A percentile compares a stretch with the other conserved stretches of the same genome.
These are phyloP conservation scores for Brassica carinata DNA, from an alignment of 345 rosid genomes.

Conservation along the genomic window DNA sequence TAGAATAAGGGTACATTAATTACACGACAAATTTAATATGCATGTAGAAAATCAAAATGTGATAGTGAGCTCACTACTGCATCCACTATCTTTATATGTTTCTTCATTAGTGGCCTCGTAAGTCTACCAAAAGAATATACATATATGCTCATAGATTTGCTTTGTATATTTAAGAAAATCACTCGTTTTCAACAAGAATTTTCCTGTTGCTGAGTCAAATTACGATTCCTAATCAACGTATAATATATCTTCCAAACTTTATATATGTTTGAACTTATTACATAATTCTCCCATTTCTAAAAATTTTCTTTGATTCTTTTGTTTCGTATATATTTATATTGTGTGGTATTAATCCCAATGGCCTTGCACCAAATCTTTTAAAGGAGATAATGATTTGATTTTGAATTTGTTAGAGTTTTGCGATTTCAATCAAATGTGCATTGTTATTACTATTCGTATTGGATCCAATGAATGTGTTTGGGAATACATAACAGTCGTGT, in stretches of 20 bases:
- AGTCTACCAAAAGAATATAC: slow-evolving; percentile 22
- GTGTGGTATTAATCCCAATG: not conserved
- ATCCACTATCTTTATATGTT: slow-evolving; percentile 39
- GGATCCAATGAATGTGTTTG: slow-evolving; percentile 41
- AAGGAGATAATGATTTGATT: not conserved
- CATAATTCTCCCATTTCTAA: not conserved
- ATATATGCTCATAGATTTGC: slow-evolving; percentile 1
- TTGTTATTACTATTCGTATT: slow-evolving; percentile 2
- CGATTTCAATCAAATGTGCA: not conserved
- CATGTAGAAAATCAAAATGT: slow-evolving; percentile 22
- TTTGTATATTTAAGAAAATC: not conserved
- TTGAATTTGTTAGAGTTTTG: not conserved
- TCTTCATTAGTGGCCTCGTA: slow-evolving; percentile 21
- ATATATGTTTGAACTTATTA: not conserved
- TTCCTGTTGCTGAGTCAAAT: slow-evolving; percentile 27
- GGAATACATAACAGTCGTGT: slow-evolving; percentile 40
- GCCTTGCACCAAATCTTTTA: not conserved
- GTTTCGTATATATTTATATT: not conserved
- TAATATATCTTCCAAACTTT: not conserved
- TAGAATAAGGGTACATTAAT: slow-evolving; percentile 15
- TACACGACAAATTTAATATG: slow-evolving; percentile 1
- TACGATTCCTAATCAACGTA: not conserved
- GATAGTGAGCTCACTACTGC: slow-evolving; percentile 18
- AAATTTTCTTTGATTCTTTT: not conserved
- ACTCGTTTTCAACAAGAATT: not conserved